These are phyloP conservation scores for Lactarius quietus DNA, from an alignment of 768 basidiomycete species.

Conservation along the genomic window DNA sequence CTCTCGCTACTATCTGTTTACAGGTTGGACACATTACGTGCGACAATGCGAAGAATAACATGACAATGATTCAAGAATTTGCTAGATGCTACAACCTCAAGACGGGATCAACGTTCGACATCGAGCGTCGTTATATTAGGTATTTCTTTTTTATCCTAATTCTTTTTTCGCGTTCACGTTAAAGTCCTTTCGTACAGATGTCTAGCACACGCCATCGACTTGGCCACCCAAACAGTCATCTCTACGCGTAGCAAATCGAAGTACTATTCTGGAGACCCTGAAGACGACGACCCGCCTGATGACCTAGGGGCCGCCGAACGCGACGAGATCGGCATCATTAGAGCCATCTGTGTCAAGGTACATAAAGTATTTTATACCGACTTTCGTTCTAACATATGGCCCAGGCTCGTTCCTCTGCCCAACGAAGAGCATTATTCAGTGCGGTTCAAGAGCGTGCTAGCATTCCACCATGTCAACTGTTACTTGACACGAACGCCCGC, in stretches of 20 bases:
- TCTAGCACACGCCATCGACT: not conserved
- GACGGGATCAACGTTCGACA: not conserved
- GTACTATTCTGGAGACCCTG: not conserved
- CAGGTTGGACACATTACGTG: not conserved
- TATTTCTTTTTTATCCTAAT: not conserved
- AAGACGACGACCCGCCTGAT: not conserved
- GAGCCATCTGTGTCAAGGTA: not conserved
- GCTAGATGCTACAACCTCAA: not conserved
- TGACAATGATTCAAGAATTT: not conserved
- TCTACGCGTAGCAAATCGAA: not conserved
- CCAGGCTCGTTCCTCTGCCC: not conserved
- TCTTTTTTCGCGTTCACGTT: not conserved
- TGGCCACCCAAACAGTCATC: not conserved
- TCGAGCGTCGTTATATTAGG: not conserved
- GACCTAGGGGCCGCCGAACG: not conserved
- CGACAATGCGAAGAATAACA: not conserved
- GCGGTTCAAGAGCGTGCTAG: not conserved
- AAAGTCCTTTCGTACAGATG: not conserved
- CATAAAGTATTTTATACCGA: not conserved
- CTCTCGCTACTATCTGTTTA: not conserved
- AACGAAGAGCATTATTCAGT: not conserved
- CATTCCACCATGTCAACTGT: not conserved
- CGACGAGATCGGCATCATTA: not conserved
- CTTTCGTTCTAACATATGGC: not conserved
- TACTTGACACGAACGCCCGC: not conserved